These are phyloP conservation scores for Leucosporidium yakuticum DNA, from an alignment of 768 basidiomycete genomes.

Conservation along the genomic window DNA sequence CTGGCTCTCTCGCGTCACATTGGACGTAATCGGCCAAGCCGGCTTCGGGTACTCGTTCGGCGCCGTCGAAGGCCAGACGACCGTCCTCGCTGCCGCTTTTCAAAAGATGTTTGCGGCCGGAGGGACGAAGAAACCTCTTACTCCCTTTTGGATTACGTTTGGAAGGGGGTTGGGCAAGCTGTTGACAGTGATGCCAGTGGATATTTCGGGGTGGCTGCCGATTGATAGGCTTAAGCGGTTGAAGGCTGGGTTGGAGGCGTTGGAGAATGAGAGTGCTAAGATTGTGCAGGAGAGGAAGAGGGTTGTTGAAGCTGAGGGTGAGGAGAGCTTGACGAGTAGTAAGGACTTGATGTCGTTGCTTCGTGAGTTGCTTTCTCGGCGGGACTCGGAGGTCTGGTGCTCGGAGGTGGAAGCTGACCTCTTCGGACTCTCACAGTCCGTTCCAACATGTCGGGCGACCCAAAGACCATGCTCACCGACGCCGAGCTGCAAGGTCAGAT, in stretches of 20 bases:
- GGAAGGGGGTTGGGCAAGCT: constrained; percentile 11
- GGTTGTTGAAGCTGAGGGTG: constrained; percentile 17
- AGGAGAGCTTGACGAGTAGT: constrained; percentile 7
- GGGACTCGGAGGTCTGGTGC: not conserved
- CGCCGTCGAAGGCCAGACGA: constrained; percentile 19
- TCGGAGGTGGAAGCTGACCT: not conserved
- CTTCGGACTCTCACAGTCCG: constrained; percentile 3
- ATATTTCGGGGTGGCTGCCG: constrained; percentile 24
- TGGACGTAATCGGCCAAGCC: constrained; percentile 37
- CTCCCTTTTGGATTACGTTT: not conserved
- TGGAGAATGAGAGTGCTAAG: constrained; percentile 29
- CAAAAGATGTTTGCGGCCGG: constrained; percentile 22
- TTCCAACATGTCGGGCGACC: constrained; percentile 4
- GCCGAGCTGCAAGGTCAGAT: constrained; percentile 26
- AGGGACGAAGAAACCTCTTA: not conserved
- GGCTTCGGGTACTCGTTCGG: constrained; percentile 35
- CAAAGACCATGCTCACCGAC: constrained; percentile 15
- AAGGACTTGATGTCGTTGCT: constrained; percentile 32
- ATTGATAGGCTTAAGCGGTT: constrained; percentile 8
- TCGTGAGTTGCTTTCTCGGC: constrained; percentile 12
- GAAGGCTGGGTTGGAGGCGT: constrained; percentile 16
- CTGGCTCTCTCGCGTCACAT: constrained; percentile 42
- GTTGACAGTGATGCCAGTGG: constrained; percentile 23
- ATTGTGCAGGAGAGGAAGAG: constrained; percentile 30
- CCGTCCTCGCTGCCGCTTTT: constrained; percentile 29